Evolutionary conservation across 2,329 filamentous ascomycete species (phyloP).

Genomic region (Teratosphaeria pseudoeucalypti): DNA sequence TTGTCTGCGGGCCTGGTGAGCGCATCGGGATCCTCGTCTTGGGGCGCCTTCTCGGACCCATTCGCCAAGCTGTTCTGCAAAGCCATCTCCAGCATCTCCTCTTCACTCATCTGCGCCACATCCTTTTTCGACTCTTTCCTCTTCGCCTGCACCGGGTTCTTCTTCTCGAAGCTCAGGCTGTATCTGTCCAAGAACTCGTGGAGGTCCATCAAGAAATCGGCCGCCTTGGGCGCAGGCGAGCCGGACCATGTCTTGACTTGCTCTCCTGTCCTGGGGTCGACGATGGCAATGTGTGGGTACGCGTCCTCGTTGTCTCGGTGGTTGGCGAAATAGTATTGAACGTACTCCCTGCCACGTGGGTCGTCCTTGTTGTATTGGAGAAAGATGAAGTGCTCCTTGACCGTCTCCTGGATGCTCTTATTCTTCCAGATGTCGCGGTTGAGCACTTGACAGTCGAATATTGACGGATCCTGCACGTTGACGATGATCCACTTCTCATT

Average conservation of each 20-base stretch:
- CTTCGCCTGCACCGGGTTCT: constrained; percentile 79
- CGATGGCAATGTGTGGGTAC: constrained; percentile 90
- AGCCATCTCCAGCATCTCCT: constrained; percentile 93
- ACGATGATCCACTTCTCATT: constrained; percentile 89
- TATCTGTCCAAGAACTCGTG: constrained; percentile 97
- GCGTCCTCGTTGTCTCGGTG: constrained; percentile 71
- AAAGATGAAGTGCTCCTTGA: constrained; percentile 90
- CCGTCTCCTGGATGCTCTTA: constrained; percentile 60
- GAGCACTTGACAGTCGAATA: constrained; percentile 88
- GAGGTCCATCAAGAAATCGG: constrained; percentile 81
- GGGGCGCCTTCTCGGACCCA: constrained; percentile 35
- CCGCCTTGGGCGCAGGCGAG: constrained; percentile 60
- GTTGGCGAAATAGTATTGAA: constrained; percentile 76
- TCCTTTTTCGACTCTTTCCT: constrained; percentile 60
- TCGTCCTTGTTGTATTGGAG: constrained; percentile 88
- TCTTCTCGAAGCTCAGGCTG: constrained; percentile 75
- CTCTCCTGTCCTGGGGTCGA: constrained; percentile 91
- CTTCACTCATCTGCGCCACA: constrained; percentile 83
- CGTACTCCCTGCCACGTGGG: constrained; percentile 64
- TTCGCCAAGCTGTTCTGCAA: constrained; percentile 74
- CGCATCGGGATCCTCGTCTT: constrained; percentile 72
- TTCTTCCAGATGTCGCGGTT: constrained; percentile 98
- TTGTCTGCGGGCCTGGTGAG: constrained; percentile 57
- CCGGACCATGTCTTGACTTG: constrained; percentile 96
- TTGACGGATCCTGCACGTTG: constrained; percentile 84